Conservation (phyloP, 1,284 basidiomycete genomes). For the Heterobasidion annosum region DNA sequence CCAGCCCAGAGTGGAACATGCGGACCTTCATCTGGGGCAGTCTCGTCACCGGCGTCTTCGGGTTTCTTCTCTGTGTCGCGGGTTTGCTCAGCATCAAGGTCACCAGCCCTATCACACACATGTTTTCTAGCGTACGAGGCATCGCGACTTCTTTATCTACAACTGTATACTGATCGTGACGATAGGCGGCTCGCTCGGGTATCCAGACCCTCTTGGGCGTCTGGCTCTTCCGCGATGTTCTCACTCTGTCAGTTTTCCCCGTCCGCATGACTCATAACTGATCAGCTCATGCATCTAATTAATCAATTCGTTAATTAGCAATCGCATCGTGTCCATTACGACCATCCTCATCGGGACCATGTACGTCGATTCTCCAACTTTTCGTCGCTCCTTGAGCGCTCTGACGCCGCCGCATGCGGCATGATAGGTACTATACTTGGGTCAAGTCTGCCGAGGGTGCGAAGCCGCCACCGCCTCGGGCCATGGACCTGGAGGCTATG, state of each 20-base stretch:
- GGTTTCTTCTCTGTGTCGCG: slow-evolving; percentile 64
- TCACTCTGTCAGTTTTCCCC: slow-evolving; percentile 43
- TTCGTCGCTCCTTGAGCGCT: background rate
- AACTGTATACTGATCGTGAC: background rate
- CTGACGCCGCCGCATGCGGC: slow-evolving; percentile 2
- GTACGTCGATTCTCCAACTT: slow-evolving; percentile 18
- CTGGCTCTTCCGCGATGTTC: slow-evolving; percentile 54
- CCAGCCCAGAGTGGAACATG: slow-evolving; percentile 36
- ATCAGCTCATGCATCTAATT: background rate
- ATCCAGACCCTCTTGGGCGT: slow-evolving; percentile 67
- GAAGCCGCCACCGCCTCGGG: slow-evolving; percentile 19
- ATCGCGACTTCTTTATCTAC: slow-evolving; percentile 4
- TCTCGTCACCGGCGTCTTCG: slow-evolving; percentile 60
- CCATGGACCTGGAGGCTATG: slow-evolving; percentile 32
- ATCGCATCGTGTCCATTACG: slow-evolving; percentile 49
- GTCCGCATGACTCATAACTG: background rate
- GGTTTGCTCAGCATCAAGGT: slow-evolving; percentile 66
- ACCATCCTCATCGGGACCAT: slow-evolving; percentile 57
- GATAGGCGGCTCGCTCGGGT: slow-evolving; percentile 61
- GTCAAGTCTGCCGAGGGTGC: slow-evolving; percentile 42
- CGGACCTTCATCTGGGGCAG: slow-evolving; percentile 53
- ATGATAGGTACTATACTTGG: slow-evolving; percentile 55
- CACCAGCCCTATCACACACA: slow-evolving; percentile 66
- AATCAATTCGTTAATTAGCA: slow-evolving; percentile 19
- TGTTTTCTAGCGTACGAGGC: slow-evolving; percentile 61